A percentile compares a stretch with the other conserved stretches of the same genome.
phyloP scores from a whole-genome alignment of 306 rosid species.

The Cicer judaicum region DNA sequence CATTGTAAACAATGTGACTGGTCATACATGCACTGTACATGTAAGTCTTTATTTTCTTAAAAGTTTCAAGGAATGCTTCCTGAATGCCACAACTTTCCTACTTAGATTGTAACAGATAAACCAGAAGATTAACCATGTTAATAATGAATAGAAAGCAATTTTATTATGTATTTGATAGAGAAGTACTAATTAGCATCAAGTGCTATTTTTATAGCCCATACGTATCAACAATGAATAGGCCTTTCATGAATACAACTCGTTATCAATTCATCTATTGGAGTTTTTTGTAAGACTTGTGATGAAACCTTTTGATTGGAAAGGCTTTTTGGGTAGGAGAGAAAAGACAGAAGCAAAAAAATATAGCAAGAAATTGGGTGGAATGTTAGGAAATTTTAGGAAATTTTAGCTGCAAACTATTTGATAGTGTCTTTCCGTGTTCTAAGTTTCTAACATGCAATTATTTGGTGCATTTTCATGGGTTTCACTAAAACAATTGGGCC shows the following conservation, averaged over 20 bases:
- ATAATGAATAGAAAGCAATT: neutral
- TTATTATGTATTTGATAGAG: conserved; percentile 28
- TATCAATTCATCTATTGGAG: conserved; percentile 31
- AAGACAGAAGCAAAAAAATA: neutral
- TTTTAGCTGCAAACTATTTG: neutral
- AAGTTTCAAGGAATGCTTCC: conserved; percentile 40
- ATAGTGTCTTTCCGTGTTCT: neutral
- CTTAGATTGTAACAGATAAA: too few relatives aligned
- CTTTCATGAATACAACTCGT: conserved; percentile 23
- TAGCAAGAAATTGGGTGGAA: neutral
- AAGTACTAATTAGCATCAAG: conserved; percentile 6
- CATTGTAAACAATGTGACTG: conserved; percentile 91
- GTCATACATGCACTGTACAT: conserved; percentile 89
- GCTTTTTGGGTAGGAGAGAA: conserved; percentile 13
- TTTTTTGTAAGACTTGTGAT: neutral
- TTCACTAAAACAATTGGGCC: neutral
- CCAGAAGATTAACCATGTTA: too few relatives aligned
- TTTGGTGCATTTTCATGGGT: neutral
- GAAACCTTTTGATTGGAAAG: conserved; percentile 1
- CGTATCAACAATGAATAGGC: conserved; percentile 15
- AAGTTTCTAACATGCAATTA: neutral
- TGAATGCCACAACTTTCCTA: neutral
- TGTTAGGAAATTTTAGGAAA: neutral
- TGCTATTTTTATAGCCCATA: conserved; percentile 4
- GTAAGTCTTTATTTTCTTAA: conserved; percentile 59